A percentile compares a stretch with the other conserved stretches of the same genome.
Evolutionary conservation across 176 grass and related monocot genomes (phyloP).

Genomic region (barley (Hordeum vulgare)): MorexV3_pseudomolecules_assembly NC_058518.1:498238413-498238912

Average conservation of each 20-base stretch:
- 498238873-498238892: conserved; percentile 61
- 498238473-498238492: conserved; percentile 60
- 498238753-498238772: conserved; percentile 61
- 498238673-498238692: conserved; percentile 80
- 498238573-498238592: conserved; percentile 52
- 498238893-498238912: conserved; percentile 66
- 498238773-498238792: conserved; percentile 68
- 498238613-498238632: conserved; percentile 72
- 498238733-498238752: conserved; percentile 72
- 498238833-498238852: conserved; percentile 73
- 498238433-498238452: conserved; percentile 81
- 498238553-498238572: conserved; percentile 38
- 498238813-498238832: conserved; percentile 70
- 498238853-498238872: conserved; percentile 43
- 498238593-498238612: conserved; percentile 88
- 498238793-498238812: conserved; percentile 62
- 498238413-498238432: conserved; percentile 64
- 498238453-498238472: conserved; percentile 63
- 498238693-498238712: conserved; percentile 90
- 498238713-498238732: conserved; percentile 91
- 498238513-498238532: conserved; percentile 54
- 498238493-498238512: conserved; percentile 67
- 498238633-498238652: conserved; percentile 86
- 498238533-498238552: conserved; percentile 85
- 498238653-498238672: conserved; percentile 62